Evolutionary conservation across 164 flowering plant genomes (phyloP), one percentile per base, ranked within the genome.

Genomic region (Cinnamomum chago): DNA sequence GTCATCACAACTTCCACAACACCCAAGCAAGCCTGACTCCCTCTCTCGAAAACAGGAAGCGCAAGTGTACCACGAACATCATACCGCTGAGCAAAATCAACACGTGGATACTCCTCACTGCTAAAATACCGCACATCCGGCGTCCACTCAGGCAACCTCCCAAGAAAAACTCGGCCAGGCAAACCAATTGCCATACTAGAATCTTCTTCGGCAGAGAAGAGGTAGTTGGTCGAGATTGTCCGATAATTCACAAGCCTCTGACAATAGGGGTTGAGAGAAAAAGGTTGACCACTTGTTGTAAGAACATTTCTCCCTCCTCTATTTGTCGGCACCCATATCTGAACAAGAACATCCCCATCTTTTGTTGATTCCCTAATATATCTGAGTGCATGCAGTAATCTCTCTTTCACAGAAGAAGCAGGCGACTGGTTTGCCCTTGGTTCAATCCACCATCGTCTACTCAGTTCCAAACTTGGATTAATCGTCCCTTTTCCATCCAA

Each of bases 71-170:
- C 98, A 52, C 88, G 83, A 23, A 95, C 93, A 82, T 88, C 87
- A 74, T 60, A 82, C 66, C 33, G 75, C 62, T 83, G 90, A 40
- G 99, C 97, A 80, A 88, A 73, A 65, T 70, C 68, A 64, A 92
- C 85, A 70, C 97, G 84, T 2, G 86, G 87, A 74, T 85, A 95
- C 82, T 95, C 99, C 2, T 92, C 92, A 47, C 84, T 81, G 72
- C 85, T 81, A 72, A 87, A 95, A 76, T 87, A 87, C 20, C 84
- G 83, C 60, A 93, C 99, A 85, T 95, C 90, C 17, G 99, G 97
- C 3, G 94, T 92, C 97, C 99, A 90, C 76, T 93, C 97, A 9
- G 99, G 98, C 65, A 89, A 90, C 83, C 85, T 87, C 66, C 84
- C 85, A 71, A 83, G 76, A 80, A 85, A 95, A 30, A 95, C 99